A percentile compares a stretch with the other conserved stretches of the same genome.
Evolutionary conservation across 306 rosid species (phyloP).

Genomic region (Sindora glabra): DNA sequence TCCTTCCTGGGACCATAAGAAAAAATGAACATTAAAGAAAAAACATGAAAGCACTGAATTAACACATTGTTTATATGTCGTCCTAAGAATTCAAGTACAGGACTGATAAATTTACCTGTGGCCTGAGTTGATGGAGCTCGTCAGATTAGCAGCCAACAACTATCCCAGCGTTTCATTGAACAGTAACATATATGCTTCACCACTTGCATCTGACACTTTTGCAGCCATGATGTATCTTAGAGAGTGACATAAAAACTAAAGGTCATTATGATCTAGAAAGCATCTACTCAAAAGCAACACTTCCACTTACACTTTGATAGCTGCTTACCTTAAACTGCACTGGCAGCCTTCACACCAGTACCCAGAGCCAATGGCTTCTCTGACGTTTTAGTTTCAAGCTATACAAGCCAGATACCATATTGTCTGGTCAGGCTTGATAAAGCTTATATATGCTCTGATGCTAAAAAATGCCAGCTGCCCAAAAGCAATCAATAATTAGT

Average conservation of each 20-base stretch:
- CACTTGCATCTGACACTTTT: constrained; percentile 51
- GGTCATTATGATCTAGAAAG: neutral
- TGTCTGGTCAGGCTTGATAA: constrained; percentile 71
- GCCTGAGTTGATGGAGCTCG: constrained; percentile 52
- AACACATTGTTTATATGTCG: neutral
- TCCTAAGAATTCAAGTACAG: neutral
- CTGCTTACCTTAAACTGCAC: constrained; percentile 66
- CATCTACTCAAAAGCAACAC: neutral
- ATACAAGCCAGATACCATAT: constrained; percentile 93
- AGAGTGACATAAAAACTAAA: neutral
- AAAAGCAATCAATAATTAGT: constrained; percentile 1
- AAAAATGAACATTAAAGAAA: neutral
- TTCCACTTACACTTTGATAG: neutral
- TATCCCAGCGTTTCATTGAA: constrained; percentile 74
- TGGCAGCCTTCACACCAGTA: constrained; percentile 94
- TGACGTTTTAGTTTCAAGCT: constrained; percentile 80
- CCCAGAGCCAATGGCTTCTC: constrained; percentile 62
- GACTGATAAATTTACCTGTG: constrained; percentile 50
- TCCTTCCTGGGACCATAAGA: constrained; percentile 38
- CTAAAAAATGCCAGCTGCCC: constrained; percentile 66
- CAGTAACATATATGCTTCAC: constrained; percentile 49
- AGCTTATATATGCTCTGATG: constrained; percentile 56
- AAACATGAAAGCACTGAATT: neutral
- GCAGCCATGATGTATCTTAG: constrained; percentile 60
- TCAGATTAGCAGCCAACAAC: constrained; percentile 81